Evolutionary conservation across 1,139 yeast genomes (phyloP).

Genomic region (Suhomyces guaymorum): DNA sequence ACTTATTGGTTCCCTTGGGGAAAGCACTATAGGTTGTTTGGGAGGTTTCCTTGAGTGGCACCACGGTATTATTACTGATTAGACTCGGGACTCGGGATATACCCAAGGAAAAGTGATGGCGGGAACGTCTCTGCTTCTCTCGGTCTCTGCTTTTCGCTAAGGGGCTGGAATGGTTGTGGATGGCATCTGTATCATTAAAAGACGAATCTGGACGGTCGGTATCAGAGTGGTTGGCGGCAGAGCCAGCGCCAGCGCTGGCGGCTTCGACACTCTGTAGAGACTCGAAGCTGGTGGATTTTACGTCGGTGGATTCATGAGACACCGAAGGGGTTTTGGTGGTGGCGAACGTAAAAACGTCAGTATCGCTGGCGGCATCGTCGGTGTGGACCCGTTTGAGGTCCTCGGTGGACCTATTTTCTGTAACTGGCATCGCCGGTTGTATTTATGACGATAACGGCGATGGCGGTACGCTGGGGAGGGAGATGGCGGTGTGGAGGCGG

Average conservation of each 20-base stretch:
- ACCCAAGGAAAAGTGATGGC: too few relatives aligned
- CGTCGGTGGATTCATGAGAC: not conserved
- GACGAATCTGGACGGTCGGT: too few relatives aligned
- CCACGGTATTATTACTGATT: too few relatives aligned
- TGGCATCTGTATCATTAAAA: too few relatives aligned
- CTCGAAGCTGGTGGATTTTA: not conserved
- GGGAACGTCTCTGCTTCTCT: too few relatives aligned
- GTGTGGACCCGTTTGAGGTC: constrained; percentile 10
- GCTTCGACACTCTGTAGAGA: constrained; percentile 1
- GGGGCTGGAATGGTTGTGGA: too few relatives aligned
- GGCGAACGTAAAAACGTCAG: constrained; percentile 2
- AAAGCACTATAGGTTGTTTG: too few relatives aligned
- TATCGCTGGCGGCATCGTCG: constrained; percentile 1
- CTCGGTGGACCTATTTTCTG: constrained; percentile 8
- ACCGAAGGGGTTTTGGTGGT: not conserved
- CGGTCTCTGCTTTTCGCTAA: too few relatives aligned
- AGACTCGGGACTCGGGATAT: too few relatives aligned
- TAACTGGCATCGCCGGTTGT: constrained; percentile 12
- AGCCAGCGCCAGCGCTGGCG: constrained; percentile 2
- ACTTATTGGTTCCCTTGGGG: constrained; percentile 29
- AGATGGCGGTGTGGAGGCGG: not conserved
- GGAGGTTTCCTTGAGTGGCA: too few relatives aligned
- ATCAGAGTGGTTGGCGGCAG: too few relatives aligned
- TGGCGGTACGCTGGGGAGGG: not conserved
- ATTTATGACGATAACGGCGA: not conserved